Evolutionary conservation across 805 yeast species (phyloP), one percentile per base, ranked within the genome.

Genomic region (Pichia californica): DNA sequence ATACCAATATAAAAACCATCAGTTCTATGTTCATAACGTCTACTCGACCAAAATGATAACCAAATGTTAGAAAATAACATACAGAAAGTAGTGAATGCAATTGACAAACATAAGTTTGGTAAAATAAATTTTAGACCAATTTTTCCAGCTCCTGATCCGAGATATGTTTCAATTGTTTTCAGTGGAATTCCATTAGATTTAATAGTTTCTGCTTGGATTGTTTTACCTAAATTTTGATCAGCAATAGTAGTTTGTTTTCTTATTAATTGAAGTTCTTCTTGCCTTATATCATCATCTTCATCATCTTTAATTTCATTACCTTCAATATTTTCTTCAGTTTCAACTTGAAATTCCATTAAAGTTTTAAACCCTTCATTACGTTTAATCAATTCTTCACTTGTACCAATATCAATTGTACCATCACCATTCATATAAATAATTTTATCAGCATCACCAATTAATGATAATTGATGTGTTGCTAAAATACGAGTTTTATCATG

Each of bases 11-110:
- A 86, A 52, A 76, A 75, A 0, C 76, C 74, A 45, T 70, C 63
- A 5, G 73, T 40, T 41, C 61, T 61, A 19, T 60, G 53, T 7
- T 56, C 45, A 55, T 81, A 85, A 56, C 72, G 74, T 42, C 66
- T 44, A 11, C 64, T 66, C 1, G 83, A 70, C 96, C 96, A 88
- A 62, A 81, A 88, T 1, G 93, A 81, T 48, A 88, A 66, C 94
- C 94, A 85, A 21, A 81, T 77, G 58, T 79, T 81, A 36, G 80
- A 71, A 57, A 82, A 79, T 23, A 82, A 59, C 42, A 65, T 68
- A 44, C 71, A 66, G 60, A 79, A 81, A 0, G 74, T 71, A 41
- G 73, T 69, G 8, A 74, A 27, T 1, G 56, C 31, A 35, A 56
- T 47, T 7, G 50, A 44, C n/a, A 50, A 27, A 2, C 49, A 13